These are phyloP conservation scores for Fusarium sp. DNA, from an alignment of 2,329 filamentous ascomycete species.

Conservation along the genomic window DNA sequence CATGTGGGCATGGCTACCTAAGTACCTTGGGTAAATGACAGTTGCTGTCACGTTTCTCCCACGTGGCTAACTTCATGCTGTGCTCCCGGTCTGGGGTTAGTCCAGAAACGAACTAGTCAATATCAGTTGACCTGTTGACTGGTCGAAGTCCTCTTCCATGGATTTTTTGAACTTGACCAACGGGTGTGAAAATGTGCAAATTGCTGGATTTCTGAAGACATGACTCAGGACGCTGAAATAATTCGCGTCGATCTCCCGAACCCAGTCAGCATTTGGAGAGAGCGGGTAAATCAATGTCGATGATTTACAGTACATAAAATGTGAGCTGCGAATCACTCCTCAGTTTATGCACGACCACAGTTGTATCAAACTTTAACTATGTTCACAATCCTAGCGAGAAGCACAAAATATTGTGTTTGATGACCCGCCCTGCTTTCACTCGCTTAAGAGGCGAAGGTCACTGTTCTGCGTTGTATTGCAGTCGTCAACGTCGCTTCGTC, in stretches of 20 bases:
- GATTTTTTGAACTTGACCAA: not conserved
- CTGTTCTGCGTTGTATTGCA: slow-evolving; percentile 13
- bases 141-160: slow-evolving; percentile 4
- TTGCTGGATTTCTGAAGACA: slow-evolving; percentile 13
- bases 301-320: not conserved
- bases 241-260: slow-evolving; percentile 40
- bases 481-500: slow-evolving; percentile 19
- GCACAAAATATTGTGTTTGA: not conserved
- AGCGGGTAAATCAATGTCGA: not conserved
- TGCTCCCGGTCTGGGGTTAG: slow-evolving; percentile 6
- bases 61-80: slow-evolving; percentile 35
- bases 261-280: slow-evolving; percentile 19
- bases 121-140: not conserved
- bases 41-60: slow-evolving; percentile 34
- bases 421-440: not conserved
- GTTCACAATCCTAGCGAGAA: not conserved
- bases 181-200: not conserved
- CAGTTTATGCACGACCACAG: not conserved
- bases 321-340: not conserved
- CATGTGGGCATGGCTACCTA: not conserved
- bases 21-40: not conserved
- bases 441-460: slow-evolving; percentile 1
- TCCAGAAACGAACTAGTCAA: slow-evolving; percentile 10
- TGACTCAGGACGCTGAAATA: slow-evolving; percentile 36
- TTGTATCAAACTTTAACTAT: not conserved